Base-by-base conservation (phyloP, 805 yeast genomes). In the Lipomyces chichibuensis region DNA sequence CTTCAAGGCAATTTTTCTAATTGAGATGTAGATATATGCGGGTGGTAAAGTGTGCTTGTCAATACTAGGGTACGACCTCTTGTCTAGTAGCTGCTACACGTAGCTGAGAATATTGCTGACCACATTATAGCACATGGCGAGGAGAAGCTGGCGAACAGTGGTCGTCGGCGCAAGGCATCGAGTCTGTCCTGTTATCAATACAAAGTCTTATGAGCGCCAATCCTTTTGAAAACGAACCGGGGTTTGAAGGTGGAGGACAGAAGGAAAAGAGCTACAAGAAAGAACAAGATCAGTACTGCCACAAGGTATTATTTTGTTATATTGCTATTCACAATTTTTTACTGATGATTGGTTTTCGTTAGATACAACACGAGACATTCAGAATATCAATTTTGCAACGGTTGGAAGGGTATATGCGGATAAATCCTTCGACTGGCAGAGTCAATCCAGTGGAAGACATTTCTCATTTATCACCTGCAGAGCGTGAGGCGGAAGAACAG, bases 101-200 rank as follows among this genome's bases (percentile, higher is more conserved):
- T 25, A 17, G 25, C 33, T 9, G 43, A 46, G 8, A 32, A n/a
- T 17, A 23, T 37, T 7, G 25, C 57, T 20, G 35, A 23, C 51
- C 23, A 13, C 54, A 9, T 29, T 32, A 23, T 32, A 63, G 67
- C 27, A 65, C 68, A 39, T 65, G 65, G 65, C 46, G 65, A 55
- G 68, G 68, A 2, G 65, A 58, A 25, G 49, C 62, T 7, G 65
- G 65, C 27, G 68, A 65, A 60, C 65, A 65, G 60, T 65, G 68
- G 68, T 62, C 65, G n/a, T 65, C 68, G 9, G 68, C 68, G 6
- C 68, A 65, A 39, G 68, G 68, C 3, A 54, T 65, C 13, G 62
- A 61, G 61, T 62, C 65, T 25, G 65, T 65, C 32, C 37, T 65
- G 46, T n/a, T 65, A 23, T 65, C 68, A 13, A 62, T 65, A 32